Evolutionary conservation across 2,329 filamentous ascomycete genomes (phyloP).

Genomic region (Chrysoporthe puriensis): DNA sequence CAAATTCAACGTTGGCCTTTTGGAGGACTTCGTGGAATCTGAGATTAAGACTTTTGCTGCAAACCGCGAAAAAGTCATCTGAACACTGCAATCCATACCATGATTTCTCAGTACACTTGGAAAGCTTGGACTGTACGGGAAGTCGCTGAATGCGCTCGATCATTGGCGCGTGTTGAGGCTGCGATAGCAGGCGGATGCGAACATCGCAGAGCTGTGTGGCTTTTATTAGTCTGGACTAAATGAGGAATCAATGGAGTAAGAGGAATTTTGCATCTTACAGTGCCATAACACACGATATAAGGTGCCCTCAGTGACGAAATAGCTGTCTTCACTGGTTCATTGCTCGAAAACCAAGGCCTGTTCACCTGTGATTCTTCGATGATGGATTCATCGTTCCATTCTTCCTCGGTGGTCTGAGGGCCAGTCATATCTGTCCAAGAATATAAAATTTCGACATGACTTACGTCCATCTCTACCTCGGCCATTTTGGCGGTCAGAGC

Average conservation of each 20-base stretch:
- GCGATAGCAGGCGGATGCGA: not conserved
- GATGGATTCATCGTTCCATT: not conserved
- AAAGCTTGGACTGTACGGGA: not conserved
- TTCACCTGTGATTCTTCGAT: not conserved
- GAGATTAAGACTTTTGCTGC: not conserved
- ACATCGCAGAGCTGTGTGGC: not conserved
- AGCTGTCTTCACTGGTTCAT: not conserved
- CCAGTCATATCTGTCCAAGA: not conserved
- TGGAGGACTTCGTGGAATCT: not conserved
- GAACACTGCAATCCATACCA: slow-evolving; percentile 2
- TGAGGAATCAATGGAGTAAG: not conserved
- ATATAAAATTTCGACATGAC: not conserved
- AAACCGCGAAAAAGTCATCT: not conserved
- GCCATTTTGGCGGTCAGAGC: too few relatives aligned
- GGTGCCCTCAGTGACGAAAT: not conserved
- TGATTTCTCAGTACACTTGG: not conserved
- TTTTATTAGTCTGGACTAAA: not conserved
- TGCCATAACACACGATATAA: not conserved
- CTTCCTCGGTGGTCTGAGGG: not conserved
- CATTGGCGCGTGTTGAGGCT: not conserved
- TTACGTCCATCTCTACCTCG: not conserved
- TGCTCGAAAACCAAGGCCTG: not conserved
- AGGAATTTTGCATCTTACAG: not conserved
- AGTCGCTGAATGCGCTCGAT: not conserved
- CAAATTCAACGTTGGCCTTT: not conserved